Percentiles rank a stretch among this genome's conserved stretches.
phyloP scores from a whole-genome alignment of 2,329 filamentous ascomycete species.

The Colletotrichum sp. region DNA sequence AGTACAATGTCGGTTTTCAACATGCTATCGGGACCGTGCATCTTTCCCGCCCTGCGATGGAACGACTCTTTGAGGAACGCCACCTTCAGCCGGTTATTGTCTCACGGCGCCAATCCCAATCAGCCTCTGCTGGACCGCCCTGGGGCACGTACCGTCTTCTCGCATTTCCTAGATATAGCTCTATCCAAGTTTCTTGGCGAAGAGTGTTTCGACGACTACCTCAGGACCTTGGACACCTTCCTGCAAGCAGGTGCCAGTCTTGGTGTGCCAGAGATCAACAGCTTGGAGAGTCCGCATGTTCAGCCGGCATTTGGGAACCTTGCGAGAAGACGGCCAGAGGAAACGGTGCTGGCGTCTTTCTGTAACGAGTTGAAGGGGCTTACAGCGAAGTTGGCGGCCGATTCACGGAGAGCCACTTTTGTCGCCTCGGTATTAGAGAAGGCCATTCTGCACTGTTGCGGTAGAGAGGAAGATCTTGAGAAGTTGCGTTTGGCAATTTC shows the following conservation, averaged over 20 bases:
- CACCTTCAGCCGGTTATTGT: not conserved
- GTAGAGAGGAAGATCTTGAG: not conserved
- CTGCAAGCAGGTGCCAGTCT: not conserved
- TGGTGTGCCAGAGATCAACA: not conserved
- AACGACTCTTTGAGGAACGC: not conserved
- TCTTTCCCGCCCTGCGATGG: not conserved
- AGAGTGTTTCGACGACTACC: not conserved
- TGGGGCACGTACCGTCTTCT: not conserved
- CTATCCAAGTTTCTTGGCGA: not conserved
- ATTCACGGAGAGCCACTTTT: not conserved
- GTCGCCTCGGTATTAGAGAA: accelerated
- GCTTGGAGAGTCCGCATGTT: not conserved
- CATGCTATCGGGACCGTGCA: not conserved
- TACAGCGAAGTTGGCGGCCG: accelerated
- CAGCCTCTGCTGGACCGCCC: not conserved
- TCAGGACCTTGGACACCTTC: not conserved
- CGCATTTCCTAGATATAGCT: not conserved
- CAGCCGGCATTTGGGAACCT: not conserved
- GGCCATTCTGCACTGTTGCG: accelerated
- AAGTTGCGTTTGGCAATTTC: accelerated
- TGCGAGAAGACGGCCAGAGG: not conserved
- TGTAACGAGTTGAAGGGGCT: not conserved
- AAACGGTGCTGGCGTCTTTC: not conserved
- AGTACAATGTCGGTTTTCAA: not conserved
- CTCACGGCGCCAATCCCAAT: not conserved